Conservation (phyloP, 2,329 filamentous ascomycete genomes). For the Leptographium radiaticola region DNA sequence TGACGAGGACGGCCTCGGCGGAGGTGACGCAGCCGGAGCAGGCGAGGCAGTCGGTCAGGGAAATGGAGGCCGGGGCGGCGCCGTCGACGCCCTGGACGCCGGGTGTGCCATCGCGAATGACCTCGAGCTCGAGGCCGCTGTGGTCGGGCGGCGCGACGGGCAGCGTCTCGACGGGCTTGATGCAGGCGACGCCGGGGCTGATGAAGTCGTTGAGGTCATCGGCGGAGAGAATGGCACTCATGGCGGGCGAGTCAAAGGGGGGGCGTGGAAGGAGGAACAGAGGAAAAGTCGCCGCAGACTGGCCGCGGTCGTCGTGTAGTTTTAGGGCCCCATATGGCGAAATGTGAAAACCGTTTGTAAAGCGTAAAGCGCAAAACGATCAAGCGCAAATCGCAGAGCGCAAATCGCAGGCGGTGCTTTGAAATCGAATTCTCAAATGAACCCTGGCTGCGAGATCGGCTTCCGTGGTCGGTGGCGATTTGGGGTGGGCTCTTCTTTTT, state of each 20-base stretch:
- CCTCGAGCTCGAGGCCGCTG: slow-evolving; percentile 53
- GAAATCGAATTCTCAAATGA: slow-evolving; percentile 3
- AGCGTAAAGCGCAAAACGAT: too few relatives aligned
- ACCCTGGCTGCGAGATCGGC: slow-evolving; percentile 7
- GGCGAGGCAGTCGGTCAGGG: slow-evolving; percentile 90
- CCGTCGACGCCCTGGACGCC: slow-evolving; percentile 33
- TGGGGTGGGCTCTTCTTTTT: neutral
- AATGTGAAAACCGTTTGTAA: too few relatives aligned
- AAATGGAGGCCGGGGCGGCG: slow-evolving; percentile 73
- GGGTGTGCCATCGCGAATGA: slow-evolving; percentile 80
- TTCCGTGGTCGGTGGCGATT: slow-evolving; percentile 7
- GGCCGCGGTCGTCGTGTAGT: neutral
- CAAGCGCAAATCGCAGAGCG: too few relatives aligned
- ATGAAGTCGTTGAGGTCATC: slow-evolving; percentile 99
- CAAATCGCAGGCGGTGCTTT: slow-evolving; percentile 5
- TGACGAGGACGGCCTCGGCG: slow-evolving; percentile 92
- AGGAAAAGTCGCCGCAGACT: neutral
- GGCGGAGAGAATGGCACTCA: slow-evolving; percentile 94
- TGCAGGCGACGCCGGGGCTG: slow-evolving; percentile 91
- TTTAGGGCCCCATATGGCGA: neutral
- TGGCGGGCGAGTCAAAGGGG: slow-evolving; percentile 22
- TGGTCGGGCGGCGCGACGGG: slow-evolving; percentile 43
- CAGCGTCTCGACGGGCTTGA: slow-evolving; percentile 91
- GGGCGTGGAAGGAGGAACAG: too few relatives aligned
- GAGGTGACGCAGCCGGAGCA: slow-evolving; percentile 97